A percentile compares a stretch with the other conserved stretches of the same genome.
Conservation (phyloP, 345 rosid species). For the Jatropha curcas region DNA sequence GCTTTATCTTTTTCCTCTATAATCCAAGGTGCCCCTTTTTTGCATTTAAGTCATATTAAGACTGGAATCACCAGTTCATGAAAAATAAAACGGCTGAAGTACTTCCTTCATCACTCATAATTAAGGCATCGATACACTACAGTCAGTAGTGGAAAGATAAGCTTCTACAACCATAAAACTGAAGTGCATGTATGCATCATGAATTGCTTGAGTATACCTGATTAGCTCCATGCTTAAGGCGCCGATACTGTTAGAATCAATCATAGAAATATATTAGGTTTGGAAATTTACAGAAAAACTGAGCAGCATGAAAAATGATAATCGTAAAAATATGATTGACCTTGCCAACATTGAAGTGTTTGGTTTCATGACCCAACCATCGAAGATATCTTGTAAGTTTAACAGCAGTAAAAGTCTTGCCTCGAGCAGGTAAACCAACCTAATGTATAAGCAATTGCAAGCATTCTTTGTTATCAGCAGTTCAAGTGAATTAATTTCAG, state of each 20-base stretch:
- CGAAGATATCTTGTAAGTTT: conserved; percentile 98
- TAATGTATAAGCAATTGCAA: conserved; percentile 32
- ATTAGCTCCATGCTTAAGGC: conserved; percentile 93
- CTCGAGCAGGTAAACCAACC: conserved; percentile 99
- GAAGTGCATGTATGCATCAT: neutral
- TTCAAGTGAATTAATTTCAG: neutral
- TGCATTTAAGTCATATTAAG: neutral
- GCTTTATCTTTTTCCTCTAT: neutral
- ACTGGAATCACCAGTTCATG: neutral
- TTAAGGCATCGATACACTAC: no score
- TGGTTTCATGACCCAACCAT: conserved; percentile 99
- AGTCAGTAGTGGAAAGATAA: no score
- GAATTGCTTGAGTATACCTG: conserved; percentile 49
- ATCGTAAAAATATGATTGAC: conserved; percentile 31
- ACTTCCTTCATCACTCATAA: neutral
- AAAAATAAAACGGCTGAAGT: neutral
- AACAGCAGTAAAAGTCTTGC: conserved; percentile 97
- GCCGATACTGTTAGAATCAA: conserved; percentile 78
- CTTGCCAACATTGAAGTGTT: conserved; percentile 99
- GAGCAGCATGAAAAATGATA: conserved; percentile 7
- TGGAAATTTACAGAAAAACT: neutral
- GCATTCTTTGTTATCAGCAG: conserved; percentile 5
- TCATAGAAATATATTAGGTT: neutral
- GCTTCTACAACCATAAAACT: neutral
- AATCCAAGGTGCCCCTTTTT: neutral